A percentile compares a stretch with the other conserved stretches of the same genome.
phyloP scores from a whole-genome alignment of 306 rosid genomes.

The Alnus rubra region DNA sequence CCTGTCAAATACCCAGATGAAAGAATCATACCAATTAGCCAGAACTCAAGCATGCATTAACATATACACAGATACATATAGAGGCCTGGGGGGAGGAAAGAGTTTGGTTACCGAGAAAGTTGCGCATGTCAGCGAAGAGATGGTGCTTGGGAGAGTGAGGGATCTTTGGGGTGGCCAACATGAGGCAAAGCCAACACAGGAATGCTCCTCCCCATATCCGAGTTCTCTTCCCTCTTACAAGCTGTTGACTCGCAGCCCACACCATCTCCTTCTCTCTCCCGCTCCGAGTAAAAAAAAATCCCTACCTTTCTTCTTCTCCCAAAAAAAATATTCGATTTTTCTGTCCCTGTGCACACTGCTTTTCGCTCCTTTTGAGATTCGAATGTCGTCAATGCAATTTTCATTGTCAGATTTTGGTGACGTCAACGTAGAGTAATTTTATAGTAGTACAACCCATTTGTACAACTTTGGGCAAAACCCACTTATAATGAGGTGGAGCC shows the following conservation, averaged over 20 bases:
- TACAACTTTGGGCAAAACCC: too few relatives aligned
- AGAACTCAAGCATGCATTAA: not conserved
- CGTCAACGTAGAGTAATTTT: too few relatives aligned
- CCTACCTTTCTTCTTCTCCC: not conserved
- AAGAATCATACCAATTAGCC: constrained; percentile 14
- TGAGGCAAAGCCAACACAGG: constrained; percentile 37
- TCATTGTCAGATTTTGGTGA: not conserved
- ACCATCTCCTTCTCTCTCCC: constrained; percentile 29
- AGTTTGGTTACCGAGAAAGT: constrained; percentile 50
- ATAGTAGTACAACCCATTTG: too few relatives aligned
- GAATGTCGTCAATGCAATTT: not conserved
- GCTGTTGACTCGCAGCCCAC: constrained; percentile 42
- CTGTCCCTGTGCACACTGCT: not conserved
- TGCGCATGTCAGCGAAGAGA: constrained; percentile 62
- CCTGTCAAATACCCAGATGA: constrained; percentile 46
- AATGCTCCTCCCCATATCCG: constrained; percentile 40
- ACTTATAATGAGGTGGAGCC: too few relatives aligned
- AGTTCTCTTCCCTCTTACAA: constrained; percentile 39
- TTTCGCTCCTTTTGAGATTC: not conserved
- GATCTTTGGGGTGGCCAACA: constrained; percentile 49
- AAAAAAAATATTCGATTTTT: not conserved
- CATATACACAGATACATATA: not conserved
- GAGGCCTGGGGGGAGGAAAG: not conserved
- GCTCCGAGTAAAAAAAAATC: not conserved
- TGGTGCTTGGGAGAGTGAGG: constrained; percentile 54